Base-by-base conservation (phyloP, 2,329 filamentous ascomycete species). In the Scedosporium minutisporum region DNA sequence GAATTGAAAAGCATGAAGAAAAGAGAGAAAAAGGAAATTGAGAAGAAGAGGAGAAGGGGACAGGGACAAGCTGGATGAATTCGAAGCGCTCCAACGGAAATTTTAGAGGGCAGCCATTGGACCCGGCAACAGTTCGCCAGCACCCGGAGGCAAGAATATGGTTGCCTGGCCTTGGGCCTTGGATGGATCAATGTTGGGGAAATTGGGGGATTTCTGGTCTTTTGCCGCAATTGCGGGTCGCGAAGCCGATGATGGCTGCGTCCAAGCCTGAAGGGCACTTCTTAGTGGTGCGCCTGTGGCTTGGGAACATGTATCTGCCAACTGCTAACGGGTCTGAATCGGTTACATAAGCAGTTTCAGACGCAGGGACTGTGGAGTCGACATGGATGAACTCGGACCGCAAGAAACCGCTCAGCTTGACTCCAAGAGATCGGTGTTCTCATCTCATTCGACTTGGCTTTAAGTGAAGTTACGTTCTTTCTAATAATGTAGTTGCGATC, bases 191-290 rank as follows among this genome's bases (percentile, higher is more conserved):
- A 51, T 51, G 46, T 55, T 55, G 51, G 51, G 51, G 51, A 55
- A 55, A 55, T 55, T 55, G 51, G 51, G 48, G 44, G 51, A 23
- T 55, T 27, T 10, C 3, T 55, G 51, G 18, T 23, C 21, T 29
- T 55, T 55, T 55, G 23, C 51, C 51, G 51, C 51, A 55, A 55
- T 55, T 55, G 51, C 51, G 51, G 51, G 51, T 55, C 51, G 51
- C 23, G 51, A 27, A 55, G 51, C 51, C 51, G 51, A 23, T 5
- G 9, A 25, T 23, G 48, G 48, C 3, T 53, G 51, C 2, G 6
- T 38, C 10, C 33, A 38, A 38, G 33, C 33, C 25, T 27, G 25
- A 27, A 27, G 25, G 25, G 5, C 25, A 27, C 25, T 27, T 3
- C 25, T 38, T 10, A 38, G 3, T 55, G 23, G 33, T 38, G 33